Conservation (phyloP, 2,329 filamentous ascomycete genomes). For the Alternaria sp. region DNA sequence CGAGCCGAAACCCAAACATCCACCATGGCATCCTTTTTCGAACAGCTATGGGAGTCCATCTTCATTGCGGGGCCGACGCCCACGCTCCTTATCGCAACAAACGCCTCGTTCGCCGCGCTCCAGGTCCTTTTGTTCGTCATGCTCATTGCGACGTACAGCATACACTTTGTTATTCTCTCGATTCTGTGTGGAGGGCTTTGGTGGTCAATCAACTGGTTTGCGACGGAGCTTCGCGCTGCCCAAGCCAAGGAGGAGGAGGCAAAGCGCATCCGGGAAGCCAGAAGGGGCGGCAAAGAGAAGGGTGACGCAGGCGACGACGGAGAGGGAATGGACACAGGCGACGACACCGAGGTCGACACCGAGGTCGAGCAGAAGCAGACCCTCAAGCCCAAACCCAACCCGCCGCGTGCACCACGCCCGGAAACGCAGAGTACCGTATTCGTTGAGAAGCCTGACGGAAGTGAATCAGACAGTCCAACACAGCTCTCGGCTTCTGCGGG, state of each 20-base stretch:
- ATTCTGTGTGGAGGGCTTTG: slow-evolving; percentile 82
- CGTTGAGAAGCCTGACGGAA: slow-evolving; percentile 37
- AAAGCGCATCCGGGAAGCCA: slow-evolving; percentile 54
- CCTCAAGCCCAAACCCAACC: slow-evolving; percentile 25
- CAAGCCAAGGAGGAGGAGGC: slow-evolving; percentile 61
- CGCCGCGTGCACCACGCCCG: slow-evolving; percentile 27
- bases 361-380: slow-evolving; percentile 45
- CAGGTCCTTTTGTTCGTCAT: slow-evolving; percentile 81
- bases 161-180: slow-evolving; percentile 88
- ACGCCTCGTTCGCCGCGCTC: slow-evolving; percentile 85
- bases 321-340: slow-evolving; percentile 55
- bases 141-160: slow-evolving; percentile 81
- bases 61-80: slow-evolving; percentile 93
- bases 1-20: not conserved
- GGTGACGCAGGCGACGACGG: slow-evolving; percentile 36
- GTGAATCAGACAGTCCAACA: slow-evolving; percentile 30
- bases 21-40: slow-evolving; percentile 64
- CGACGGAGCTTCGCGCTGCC: slow-evolving; percentile 66
- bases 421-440: slow-evolving; percentile 49
- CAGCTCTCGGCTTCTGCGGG: slow-evolving; percentile 18
- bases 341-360: slow-evolving; percentile 58
- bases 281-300: slow-evolving; percentile 54
- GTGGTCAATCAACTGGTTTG: slow-evolving; percentile 98
- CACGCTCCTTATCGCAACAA: slow-evolving; percentile 87
- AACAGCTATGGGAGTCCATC: slow-evolving; percentile 88